phyloP scores from a whole-genome alignment of 1,284 basidiomycete genomes.

The Porogramme epimiltina region DNA sequence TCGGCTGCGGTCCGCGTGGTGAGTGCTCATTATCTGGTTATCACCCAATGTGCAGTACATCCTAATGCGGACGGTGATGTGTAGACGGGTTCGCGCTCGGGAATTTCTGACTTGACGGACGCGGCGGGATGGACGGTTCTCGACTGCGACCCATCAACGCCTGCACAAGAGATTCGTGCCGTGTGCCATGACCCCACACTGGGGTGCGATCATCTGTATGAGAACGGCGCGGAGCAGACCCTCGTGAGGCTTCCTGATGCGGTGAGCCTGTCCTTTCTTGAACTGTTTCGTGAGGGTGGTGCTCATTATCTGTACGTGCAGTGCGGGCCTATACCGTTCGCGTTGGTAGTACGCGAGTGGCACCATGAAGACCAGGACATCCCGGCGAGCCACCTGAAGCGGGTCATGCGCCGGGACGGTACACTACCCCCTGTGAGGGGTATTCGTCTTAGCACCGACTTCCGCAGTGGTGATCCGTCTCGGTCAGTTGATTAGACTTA shows the following conservation, averaged over 20 bases:
- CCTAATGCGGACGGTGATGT: not conserved
- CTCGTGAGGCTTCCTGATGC: constrained; percentile 46
- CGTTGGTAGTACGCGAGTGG: constrained; percentile 44
- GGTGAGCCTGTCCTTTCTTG: constrained; percentile 1
- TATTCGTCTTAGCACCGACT: constrained; percentile 44
- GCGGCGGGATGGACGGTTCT: constrained; percentile 55
- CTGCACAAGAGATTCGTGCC: constrained; percentile 46
- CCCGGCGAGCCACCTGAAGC: constrained; percentile 30
- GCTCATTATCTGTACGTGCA: constrained; percentile 23
- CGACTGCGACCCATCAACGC: constrained; percentile 39
- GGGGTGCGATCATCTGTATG: constrained; percentile 39
- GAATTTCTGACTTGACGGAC: constrained; percentile 53
- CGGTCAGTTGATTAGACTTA: constrained; percentile 21
- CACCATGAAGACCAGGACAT: constrained; percentile 43
- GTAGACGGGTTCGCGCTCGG: constrained; percentile 32
- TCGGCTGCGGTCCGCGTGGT: constrained; percentile 7
- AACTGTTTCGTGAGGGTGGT: no score
- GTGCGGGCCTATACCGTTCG: constrained; percentile 52
- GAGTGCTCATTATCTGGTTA: not conserved
- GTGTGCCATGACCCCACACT: constrained; percentile 40
- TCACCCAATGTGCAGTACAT: constrained; percentile 35
- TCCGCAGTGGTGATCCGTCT: constrained; percentile 34
- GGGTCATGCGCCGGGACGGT: constrained; percentile 35
- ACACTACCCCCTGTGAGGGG: constrained; percentile 38
- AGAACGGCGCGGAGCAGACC: constrained; percentile 46